Base-by-base conservation (phyloP, 805 yeast genomes). In the Candida ortonii region DNA sequence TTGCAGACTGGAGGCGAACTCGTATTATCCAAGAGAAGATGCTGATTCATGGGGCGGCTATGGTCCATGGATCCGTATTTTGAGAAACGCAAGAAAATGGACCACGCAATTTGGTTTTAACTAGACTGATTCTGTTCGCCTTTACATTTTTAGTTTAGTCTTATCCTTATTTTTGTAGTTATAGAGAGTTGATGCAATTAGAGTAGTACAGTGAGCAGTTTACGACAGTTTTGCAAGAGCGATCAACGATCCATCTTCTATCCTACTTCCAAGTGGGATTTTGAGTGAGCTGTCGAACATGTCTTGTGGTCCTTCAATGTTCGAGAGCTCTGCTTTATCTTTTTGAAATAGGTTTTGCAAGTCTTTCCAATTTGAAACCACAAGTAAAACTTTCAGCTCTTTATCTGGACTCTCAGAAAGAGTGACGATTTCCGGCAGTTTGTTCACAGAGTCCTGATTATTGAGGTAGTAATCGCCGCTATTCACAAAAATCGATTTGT, bases 31-130 rank as follows among this genome's bases (percentile, higher is more conserved):
- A 31, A 48, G 46, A 15, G 68, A 68, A 31, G 78, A 73, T 33
- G 71, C 71, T 30, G 71, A 65, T 16, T 66, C 68, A 36, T 86
- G 95, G 89, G 82, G 78, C 36, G 83, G 80, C 19, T 78, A 81
- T 55, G 96, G 96, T 35, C 98, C 98, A 32, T 93, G 98, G 98
- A 78, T 93, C 47, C 77, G 87, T 59, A 64, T 93, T 62, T 93
- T 93, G 70, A 77, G 84, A 65, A 84, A 86, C 46, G 97, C 96
- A 28, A 80, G 98, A 71, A 76, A 73, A 55, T 93, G 97, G 97
- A 96, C 87, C 42, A 80, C 56, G 15, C 29, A 33, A 11, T n/a
- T n/a, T n/a, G n/a, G n/a, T n/a, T n/a, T n/a, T n/a, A n/a, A n/a
- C n/a, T n/a, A n/a, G n/a, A n/a, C n/a, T n/a, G n/a, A n/a, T n/a